phyloP scores from a whole-genome alignment of 1,284 basidiomycete species.

The Austroboletus novae-zelandiae region DNA sequence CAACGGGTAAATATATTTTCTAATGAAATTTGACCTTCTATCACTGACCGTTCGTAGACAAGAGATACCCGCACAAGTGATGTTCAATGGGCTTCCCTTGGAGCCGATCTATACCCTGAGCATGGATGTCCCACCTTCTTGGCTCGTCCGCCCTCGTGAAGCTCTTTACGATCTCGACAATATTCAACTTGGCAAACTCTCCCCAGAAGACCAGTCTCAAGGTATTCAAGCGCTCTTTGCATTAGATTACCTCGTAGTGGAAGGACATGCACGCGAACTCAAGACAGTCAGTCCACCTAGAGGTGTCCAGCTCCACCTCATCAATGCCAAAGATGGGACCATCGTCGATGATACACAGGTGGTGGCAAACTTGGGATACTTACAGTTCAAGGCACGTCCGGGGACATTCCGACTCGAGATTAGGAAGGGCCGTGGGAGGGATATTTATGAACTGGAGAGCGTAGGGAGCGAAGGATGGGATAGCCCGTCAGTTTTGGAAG shows the following conservation, averaged over 20 bases:
- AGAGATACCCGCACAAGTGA: constrained; percentile 49
- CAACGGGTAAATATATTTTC: constrained; percentile 53
- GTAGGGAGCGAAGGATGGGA: constrained; percentile 84
- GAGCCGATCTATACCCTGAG: constrained; percentile 88
- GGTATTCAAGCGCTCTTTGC: constrained; percentile 83
- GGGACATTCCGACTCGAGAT: constrained; percentile 86
- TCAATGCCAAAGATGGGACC: constrained; percentile 40
- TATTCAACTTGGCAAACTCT: constrained; percentile 76
- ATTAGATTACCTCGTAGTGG: constrained; percentile 89
- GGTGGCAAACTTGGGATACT: constrained; percentile 93
- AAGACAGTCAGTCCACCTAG: constrained; percentile 66
- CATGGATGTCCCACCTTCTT: constrained; percentile 87
- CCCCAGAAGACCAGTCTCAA: constrained; percentile 47
- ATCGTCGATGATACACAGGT: constrained; percentile 78
- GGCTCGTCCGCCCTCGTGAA: constrained; percentile 89
- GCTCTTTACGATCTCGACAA: constrained; percentile 96
- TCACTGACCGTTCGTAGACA: constrained; percentile 36
- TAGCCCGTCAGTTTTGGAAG: constrained; percentile 63
- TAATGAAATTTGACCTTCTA: background rate
- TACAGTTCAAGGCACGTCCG: constrained; percentile 93
- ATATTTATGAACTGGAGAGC: constrained; percentile 82
- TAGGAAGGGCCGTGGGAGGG: constrained; percentile 75
- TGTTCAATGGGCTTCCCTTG: constrained; percentile 54
- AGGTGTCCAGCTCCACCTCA: constrained; percentile 82
- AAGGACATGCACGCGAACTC: constrained; percentile 87